phyloP scores from a whole-genome alignment of 176 grass and related monocot species.

The Oryza punctata region DNA sequence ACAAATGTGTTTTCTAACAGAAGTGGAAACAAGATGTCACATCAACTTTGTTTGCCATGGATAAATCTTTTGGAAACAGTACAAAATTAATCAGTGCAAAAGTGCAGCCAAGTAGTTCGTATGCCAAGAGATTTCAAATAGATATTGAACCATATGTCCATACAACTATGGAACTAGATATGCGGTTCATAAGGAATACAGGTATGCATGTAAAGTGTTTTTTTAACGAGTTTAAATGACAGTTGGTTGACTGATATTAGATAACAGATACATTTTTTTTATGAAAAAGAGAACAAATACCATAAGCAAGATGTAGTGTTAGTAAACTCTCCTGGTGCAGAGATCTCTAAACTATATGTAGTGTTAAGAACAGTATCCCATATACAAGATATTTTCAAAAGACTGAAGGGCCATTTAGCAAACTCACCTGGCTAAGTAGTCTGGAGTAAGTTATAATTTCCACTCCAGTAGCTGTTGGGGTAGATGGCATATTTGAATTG shows the following conservation, averaged over 20 bases:
- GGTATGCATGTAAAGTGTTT: no score
- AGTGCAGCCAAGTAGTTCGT: background rate
- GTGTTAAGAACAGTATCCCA: background rate
- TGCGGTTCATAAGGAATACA: background rate
- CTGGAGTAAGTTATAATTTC: slow-evolving; percentile 73
- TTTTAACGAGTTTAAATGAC: no score
- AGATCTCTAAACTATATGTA: background rate
- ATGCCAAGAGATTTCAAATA: background rate
- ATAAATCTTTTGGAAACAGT: background rate
- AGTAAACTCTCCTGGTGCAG: background rate
- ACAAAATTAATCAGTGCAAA: background rate
- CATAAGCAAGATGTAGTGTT: background rate
- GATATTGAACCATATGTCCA: background rate
- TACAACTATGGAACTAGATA: background rate
- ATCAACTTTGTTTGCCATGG: background rate
- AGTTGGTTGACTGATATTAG: no score
- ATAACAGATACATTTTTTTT: no score
- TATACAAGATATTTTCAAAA: background rate
- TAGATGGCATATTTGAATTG: slow-evolving; percentile 56
- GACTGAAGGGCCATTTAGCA: background rate
- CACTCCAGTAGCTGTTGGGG: slow-evolving; percentile 49
- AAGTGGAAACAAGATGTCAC: background rate
- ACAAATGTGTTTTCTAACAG: background rate
- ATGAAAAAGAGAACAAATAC: background rate
- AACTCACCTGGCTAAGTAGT: slow-evolving; percentile 59